Conservation (phyloP, 1,284 basidiomycete genomes). For the Microbotryum scabiosae region DNA sequence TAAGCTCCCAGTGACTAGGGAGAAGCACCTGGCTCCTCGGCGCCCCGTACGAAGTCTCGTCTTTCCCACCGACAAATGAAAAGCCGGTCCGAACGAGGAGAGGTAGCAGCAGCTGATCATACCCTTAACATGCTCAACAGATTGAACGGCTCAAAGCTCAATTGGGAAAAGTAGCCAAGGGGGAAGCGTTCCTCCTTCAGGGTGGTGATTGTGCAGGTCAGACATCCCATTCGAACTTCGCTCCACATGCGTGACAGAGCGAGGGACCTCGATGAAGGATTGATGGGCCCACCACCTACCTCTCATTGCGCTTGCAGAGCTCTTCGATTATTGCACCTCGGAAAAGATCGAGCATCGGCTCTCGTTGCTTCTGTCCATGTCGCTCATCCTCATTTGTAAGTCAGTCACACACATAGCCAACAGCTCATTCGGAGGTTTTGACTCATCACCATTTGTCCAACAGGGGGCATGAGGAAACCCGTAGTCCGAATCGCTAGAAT, state of each 20-base stretch:
- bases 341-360: constrained; percentile 91
- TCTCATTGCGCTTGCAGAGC: constrained; percentile 25
- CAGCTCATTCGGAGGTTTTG: constrained; percentile 71
- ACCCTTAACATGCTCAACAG: constrained; percentile 42
- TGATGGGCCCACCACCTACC: too few relatives aligned
- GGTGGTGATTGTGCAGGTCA: constrained; percentile 85
- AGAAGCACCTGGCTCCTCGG: not conserved
- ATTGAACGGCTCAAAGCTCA: constrained; percentile 78
- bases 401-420: constrained; percentile 49
- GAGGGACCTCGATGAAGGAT: not conserved
- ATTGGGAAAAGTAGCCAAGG: constrained; percentile 67
- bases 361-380: constrained; percentile 89
- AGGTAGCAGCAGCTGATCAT: not conserved
- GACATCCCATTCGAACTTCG: not conserved
- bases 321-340: constrained; percentile 48
- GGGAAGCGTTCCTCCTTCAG: constrained; percentile 87
- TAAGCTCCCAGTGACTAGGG: constrained; percentile 39
- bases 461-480: constrained; percentile 44
- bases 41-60: not conserved
- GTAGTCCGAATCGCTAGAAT: constrained; percentile 86
- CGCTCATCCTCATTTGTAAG: constrained; percentile 53
- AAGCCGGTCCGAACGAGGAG: constrained; percentile 2
- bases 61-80: constrained; percentile 2
- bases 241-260: not conserved
- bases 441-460: not conserved